Conservation (phyloP, 495 filamentous ascomycete species). For the Xylaria curta region DNA sequence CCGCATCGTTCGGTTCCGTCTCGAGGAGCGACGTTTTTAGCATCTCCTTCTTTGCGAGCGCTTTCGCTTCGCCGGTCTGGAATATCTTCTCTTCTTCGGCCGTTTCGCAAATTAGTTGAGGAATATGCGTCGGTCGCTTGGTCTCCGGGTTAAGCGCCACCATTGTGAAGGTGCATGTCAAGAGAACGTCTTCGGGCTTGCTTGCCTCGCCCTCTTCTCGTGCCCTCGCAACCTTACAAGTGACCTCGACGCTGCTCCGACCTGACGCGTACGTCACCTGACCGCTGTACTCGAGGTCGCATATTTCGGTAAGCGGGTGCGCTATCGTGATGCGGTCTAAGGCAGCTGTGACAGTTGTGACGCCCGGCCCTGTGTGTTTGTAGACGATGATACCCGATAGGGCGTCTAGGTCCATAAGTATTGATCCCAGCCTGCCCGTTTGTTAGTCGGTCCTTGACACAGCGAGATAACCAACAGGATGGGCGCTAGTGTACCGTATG, state of each 20-base stretch:
- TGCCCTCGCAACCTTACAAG: constrained; percentile 73
- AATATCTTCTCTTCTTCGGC: constrained; percentile 75
- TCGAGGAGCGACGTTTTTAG: constrained; percentile 69
- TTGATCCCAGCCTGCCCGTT: constrained; percentile 59
- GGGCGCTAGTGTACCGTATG: constrained; percentile 38
- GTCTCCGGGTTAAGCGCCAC: constrained; percentile 75
- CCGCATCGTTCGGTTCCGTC: constrained; percentile 76
- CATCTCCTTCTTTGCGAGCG: constrained; percentile 72
- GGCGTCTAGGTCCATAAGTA: constrained; percentile 86
- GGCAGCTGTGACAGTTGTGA: constrained; percentile 82
- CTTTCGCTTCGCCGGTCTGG: constrained; percentile 73
- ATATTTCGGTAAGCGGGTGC: constrained; percentile 75
- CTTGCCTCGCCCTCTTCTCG: constrained; percentile 61
- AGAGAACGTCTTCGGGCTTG: constrained; percentile 71
- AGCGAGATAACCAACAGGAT: not conserved
- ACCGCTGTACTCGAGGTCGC: constrained; percentile 80
- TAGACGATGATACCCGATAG: constrained; percentile 81
- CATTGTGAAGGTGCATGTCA: constrained; percentile 87
- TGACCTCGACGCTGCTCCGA: constrained; percentile 80
- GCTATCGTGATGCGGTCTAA: constrained; percentile 81
- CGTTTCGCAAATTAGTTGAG: constrained; percentile 68
- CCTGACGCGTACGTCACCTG: constrained; percentile 84
- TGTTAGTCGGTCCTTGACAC: not conserved
- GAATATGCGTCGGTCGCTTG: constrained; percentile 62
- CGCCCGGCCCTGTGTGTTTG: constrained; percentile 78